phyloP scores from a whole-genome alignment of 257 asterid genomes.

The Ophiorrhiza pumila region DNA sequence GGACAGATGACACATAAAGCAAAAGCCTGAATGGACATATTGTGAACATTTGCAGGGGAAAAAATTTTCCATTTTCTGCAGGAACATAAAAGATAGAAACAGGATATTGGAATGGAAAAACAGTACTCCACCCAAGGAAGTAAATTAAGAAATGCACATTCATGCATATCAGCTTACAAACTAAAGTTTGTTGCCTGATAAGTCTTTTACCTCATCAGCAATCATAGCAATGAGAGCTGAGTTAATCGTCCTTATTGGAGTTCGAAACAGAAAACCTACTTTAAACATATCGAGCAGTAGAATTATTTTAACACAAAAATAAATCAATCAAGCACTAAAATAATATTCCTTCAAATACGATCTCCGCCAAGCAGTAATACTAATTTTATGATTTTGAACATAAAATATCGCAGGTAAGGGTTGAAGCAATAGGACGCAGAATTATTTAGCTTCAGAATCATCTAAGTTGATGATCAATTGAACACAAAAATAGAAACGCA shows the following conservation, averaged over 20 bases:
- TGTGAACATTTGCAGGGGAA: not conserved
- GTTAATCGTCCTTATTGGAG: slow-evolving; percentile 71
- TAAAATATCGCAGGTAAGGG: too few relatives aligned
- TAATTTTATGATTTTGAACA: too few relatives aligned
- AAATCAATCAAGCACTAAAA: not conserved
- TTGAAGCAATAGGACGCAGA: too few relatives aligned
- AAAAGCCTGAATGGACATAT: too few relatives aligned
- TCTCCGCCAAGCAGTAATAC: too few relatives aligned
- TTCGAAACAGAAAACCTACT: slow-evolving; percentile 18
- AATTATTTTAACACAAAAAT: not conserved
- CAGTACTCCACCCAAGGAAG: not conserved
- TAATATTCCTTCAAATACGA: too few relatives aligned
- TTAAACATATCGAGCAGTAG: not conserved
- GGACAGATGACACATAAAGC: not conserved
- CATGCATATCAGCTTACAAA: not conserved
- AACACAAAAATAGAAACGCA: too few relatives aligned
- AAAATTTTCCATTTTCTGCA: not conserved
- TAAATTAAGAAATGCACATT: not conserved
- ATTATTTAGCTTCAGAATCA: too few relatives aligned
- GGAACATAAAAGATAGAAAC: not conserved
- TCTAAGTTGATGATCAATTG: too few relatives aligned
- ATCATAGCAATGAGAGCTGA: slow-evolving; percentile 95
- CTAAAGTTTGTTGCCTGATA: too few relatives aligned
- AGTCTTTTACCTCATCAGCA: slow-evolving; percentile 76
- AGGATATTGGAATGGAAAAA: not conserved